Conservation (phyloP, 805 yeast species). For the Saturnispora silvae region DNA sequence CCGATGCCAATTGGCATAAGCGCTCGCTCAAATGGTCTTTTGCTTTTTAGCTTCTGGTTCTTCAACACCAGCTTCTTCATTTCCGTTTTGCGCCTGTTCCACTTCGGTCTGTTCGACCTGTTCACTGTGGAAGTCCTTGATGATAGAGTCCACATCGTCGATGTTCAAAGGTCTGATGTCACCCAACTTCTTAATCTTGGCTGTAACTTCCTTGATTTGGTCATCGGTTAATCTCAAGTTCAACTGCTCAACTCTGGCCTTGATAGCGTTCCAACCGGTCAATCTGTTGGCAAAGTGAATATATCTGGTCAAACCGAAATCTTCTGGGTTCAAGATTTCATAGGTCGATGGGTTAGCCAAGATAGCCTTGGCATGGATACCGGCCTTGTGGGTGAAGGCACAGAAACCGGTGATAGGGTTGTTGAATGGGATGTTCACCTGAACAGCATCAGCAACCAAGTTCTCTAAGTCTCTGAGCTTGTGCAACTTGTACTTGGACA, state of each 20-base stretch:
- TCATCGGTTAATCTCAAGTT: conserved; percentile 82
- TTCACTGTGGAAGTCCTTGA: conserved; percentile 79
- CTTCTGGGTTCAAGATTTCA: conserved; percentile 89
- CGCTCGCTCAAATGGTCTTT: no score
- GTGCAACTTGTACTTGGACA: conserved; percentile 89
- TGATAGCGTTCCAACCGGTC: conserved; percentile 99
- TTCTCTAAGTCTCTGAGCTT: conserved; percentile 93
- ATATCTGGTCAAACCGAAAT: conserved; percentile 91
- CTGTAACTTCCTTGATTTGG: conserved; percentile 90
- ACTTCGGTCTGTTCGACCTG: conserved; percentile 26
- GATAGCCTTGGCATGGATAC: conserved; percentile 97
- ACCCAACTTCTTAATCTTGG: conserved; percentile 86
- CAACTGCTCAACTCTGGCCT: conserved; percentile 94
- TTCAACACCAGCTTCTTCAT: conserved; percentile 16
- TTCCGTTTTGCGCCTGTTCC: conserved; percentile 14
- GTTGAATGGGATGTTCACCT: conserved; percentile 94
- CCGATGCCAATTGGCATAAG: no score
- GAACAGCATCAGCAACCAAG: conserved; percentile 94
- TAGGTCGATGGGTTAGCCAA: conserved; percentile 98
- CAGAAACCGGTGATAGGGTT: conserved; percentile 99
- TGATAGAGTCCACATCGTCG: conserved; percentile 95
- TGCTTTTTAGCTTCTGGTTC: conserved; percentile 26
- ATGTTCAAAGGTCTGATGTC: conserved; percentile 90
- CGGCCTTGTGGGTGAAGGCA: conserved; percentile 99
- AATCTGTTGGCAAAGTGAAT: conserved; percentile 96